Conservation (phyloP, 768 basidiomycete genomes). For the Suillus luteus region DNA sequence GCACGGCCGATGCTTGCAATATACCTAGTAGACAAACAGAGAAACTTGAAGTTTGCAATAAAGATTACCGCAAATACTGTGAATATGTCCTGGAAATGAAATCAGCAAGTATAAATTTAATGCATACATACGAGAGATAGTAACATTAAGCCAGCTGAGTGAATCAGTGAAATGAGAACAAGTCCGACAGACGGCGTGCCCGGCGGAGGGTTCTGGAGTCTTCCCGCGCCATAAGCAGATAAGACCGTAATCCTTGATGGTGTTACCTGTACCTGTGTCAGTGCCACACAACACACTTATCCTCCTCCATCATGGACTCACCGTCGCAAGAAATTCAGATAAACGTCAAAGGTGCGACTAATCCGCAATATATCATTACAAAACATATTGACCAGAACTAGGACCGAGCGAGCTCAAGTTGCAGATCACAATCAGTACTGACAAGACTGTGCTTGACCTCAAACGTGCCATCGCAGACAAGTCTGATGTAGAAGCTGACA, state of each 20-base stretch:
- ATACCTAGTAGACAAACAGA: neutral
- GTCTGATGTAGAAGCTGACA: conserved; percentile 82
- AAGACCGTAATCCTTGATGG: neutral
- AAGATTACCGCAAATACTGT: neutral
- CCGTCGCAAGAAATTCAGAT: conserved; percentile 57
- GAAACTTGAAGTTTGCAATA: neutral
- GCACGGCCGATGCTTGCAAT: neutral
- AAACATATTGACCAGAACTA: conserved; percentile 25
- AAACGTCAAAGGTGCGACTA: conserved; percentile 62
- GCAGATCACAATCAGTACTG: conserved; percentile 75
- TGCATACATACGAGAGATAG: neutral
- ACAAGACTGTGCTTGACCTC: conserved; percentile 88
- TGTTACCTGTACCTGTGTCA: neutral
- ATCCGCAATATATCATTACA: neutral
- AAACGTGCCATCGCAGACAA: conserved; percentile 87
- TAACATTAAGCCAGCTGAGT: neutral
- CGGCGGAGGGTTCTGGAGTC: conserved; percentile 1
- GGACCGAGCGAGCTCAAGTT: conserved; percentile 94
- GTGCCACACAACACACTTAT: conserved; percentile 7
- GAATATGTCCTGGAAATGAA: neutral
- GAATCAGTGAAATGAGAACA: neutral
- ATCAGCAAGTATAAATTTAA: neutral
- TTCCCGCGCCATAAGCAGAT: conserved; percentile 3
- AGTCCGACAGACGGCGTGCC: neutral
- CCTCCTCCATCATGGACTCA: conserved; percentile 48